These are phyloP conservation scores for Agarophyton chilense DNA, from an alignment of 23 red algal genomes.

Conservation along the genomic window DNA sequence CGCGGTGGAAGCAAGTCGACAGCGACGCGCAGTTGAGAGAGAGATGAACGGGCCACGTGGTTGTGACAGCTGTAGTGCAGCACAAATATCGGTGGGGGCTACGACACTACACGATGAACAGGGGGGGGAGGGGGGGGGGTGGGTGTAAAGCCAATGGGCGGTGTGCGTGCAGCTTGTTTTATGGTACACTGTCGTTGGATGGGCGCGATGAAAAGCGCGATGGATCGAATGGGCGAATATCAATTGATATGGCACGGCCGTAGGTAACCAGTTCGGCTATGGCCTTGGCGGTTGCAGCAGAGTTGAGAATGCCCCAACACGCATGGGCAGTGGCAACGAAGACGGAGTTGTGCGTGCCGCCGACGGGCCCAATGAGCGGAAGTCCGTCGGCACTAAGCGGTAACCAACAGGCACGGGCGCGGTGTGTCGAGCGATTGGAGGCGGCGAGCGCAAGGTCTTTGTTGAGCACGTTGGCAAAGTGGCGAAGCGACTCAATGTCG, in stretches of 20 bases:
- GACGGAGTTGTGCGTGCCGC: slow-evolving; percentile 15
- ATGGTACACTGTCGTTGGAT: background rate
- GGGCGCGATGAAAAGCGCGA: background rate
- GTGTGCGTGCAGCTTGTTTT: no score
- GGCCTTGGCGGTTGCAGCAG: slow-evolving; percentile 45
- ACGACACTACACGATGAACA: no score
- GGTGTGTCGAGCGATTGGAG: background rate
- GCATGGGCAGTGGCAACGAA: slow-evolving; percentile 67
- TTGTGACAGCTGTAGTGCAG: no score
- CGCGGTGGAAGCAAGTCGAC: no score
- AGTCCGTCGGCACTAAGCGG: slow-evolving; percentile 60
- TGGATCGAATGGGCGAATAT: slow-evolving; percentile 35
- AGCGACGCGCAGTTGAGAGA: no score
- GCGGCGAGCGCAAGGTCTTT: slow-evolving; percentile 5
- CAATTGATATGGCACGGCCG: background rate
- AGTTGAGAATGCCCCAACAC: slow-evolving; percentile 75
- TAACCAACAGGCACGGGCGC: slow-evolving; percentile 46
- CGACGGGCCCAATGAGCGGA: slow-evolving; percentile 58
- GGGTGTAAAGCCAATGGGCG: no score
- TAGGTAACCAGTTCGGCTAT: slow-evolving; percentile 54
- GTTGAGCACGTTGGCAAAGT: slow-evolving; percentile 41
- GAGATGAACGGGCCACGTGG: no score
- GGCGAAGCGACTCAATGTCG: slow-evolving; percentile 21
- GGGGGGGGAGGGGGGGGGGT: no score
- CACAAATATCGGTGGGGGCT: no score